phyloP scores from a whole-genome alignment of 2,329 filamentous ascomycete species.

The Xylaria sp. region DNA sequence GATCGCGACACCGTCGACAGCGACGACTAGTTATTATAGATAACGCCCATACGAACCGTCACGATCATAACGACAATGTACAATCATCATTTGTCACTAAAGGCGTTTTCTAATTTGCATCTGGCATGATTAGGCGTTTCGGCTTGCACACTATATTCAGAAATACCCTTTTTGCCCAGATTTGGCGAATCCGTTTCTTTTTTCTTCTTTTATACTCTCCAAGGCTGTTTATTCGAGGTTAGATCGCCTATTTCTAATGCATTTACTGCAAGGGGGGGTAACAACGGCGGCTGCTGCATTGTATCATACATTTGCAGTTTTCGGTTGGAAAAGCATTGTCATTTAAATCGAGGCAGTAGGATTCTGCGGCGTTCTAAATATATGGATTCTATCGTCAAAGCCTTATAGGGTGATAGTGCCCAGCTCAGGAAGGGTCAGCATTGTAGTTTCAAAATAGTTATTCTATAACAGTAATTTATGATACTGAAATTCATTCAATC shows the following conservation, averaged over 20 bases:
- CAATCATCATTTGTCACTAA: constrained; percentile 44
- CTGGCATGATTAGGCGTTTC: constrained; percentile 44
- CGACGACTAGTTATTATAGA: constrained; percentile 55
- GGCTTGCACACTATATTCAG: constrained; percentile 27
- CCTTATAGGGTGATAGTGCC: background rate
- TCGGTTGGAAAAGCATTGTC: constrained; percentile 28
- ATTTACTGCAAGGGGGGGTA: constrained; percentile 5
- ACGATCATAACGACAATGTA: constrained; percentile 50
- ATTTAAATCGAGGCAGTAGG: constrained; percentile 19
- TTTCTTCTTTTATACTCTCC: background rate
- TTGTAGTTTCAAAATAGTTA: background rate
- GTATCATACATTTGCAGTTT: constrained; percentile 14
- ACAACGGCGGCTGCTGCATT: constrained; percentile 1
- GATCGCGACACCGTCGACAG: constrained; percentile 53
- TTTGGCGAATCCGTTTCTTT: constrained; percentile 21
- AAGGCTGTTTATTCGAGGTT: background rate
- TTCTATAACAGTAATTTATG: constrained; percentile 2
- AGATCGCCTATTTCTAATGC: constrained; percentile 11
- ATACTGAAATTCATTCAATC: background rate
- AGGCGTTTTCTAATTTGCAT: constrained; percentile 40
- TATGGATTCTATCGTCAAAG: constrained; percentile 1
- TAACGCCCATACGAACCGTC: constrained; percentile 46
- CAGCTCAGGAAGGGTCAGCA: background rate
- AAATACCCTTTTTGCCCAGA: constrained; percentile 32
- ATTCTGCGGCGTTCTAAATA: constrained; percentile 13